phyloP scores from a whole-genome alignment of 805 yeast genomes.

The Candida loeiensis region DNA sequence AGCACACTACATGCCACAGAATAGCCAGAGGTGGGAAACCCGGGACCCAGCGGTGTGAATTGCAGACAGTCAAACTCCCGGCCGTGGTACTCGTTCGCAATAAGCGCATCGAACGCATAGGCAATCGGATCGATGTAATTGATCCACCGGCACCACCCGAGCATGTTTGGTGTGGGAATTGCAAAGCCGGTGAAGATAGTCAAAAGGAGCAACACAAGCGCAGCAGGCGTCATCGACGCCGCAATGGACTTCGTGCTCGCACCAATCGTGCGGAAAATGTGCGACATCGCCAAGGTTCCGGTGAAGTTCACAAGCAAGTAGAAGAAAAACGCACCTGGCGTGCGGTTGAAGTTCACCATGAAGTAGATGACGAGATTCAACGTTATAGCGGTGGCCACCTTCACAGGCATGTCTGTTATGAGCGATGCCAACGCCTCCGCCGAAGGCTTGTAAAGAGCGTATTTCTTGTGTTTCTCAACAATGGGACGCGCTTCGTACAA shows the following conservation, averaged over 20 bases:
- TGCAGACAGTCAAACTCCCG: constrained; percentile 44
- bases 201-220: constrained; percentile 46
- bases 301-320: constrained; percentile 20
- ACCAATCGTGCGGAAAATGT: constrained; percentile 26
- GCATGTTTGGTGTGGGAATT: constrained; percentile 52
- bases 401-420: constrained; percentile 61
- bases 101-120: constrained; percentile 54
- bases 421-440: constrained; percentile 67
- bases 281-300: constrained; percentile 32
- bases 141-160: constrained; percentile 66
- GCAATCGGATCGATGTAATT: constrained; percentile 57
- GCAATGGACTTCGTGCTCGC: constrained; percentile 33
- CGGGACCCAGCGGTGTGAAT: constrained; percentile 44
- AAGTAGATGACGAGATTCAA: constrained; percentile 32
- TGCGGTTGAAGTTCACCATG: constrained; percentile 25
- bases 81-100: constrained; percentile 54
- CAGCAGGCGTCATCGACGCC: constrained; percentile 58
- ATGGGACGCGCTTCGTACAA: constrained; percentile 62
- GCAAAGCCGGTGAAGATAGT: constrained; percentile 56
- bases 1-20: constrained; percentile 18
- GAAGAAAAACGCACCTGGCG: constrained; percentile 23
- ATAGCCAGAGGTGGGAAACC: constrained; percentile 20
- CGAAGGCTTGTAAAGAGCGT: constrained; percentile 69
- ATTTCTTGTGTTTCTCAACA: constrained; percentile 66
- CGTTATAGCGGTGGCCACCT: constrained; percentile 32